Evolutionary conservation across 495 filamentous ascomycete genomes (phyloP), one percentile per base, ranked within the genome.

Genomic region (Astrothelium macrocarpum): DNA sequence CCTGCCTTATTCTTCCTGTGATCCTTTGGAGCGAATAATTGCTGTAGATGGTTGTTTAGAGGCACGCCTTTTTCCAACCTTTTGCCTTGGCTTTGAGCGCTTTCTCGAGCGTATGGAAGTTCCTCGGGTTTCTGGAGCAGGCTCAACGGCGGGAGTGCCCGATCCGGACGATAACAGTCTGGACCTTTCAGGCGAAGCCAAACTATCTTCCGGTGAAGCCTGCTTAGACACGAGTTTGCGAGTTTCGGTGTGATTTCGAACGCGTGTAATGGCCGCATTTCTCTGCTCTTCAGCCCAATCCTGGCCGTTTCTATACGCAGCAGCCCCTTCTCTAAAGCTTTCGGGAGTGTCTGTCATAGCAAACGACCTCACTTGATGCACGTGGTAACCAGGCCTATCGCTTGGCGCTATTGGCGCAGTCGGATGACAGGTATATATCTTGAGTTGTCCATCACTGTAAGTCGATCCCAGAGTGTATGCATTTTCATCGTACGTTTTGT

Each of bases 261-360:
- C 49, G 49, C 49, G 49, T 56, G 26, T 16, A 56, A 56, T 56
- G 49, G 20, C 49, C 49, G 49, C 49, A 56, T 56, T 56, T 56
- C 49, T 56, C 59, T 76, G 59, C 53, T 78, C 67, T 66, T 73
- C 70, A 16, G 68, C 42, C 68, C 62, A 73, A 36, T 79, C 74
- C 67, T 72, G 59, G 1, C 65, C 65, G 68, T 79, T 79, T 58
- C 76, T 65, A 61, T 71, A 76, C 49, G 74, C 76, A 25, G 66
- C 63, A 32, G 70, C 71, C 59, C 76, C 77, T 62, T 76, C 1
- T 31, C 68, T 61, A 53, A 74, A 78, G 3, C 60, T 72, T 11
- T 77, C 70, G 18, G 59, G 29, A 43, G 59, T 66, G 23, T 61
- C 71, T 0, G 68, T 75, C 72, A 80, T 68, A 2, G 34, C 64